These are phyloP conservation scores for Calonectria pseudoreteaudii DNA, from an alignment of 2,329 filamentous ascomycete genomes.

Conservation along the genomic window DNA sequence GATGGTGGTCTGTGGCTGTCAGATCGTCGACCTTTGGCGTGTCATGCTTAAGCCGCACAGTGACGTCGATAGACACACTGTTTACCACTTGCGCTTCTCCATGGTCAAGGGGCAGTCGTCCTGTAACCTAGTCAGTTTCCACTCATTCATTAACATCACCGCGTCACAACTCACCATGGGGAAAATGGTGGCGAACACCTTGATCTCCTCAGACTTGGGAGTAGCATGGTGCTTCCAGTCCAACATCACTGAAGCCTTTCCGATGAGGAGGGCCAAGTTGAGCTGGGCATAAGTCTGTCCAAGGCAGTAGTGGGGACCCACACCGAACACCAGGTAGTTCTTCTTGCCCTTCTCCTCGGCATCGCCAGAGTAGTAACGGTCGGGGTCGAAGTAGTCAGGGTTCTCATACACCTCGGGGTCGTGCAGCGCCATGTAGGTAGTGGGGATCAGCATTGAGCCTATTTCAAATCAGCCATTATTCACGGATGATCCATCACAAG, in stretches of 20 bases:
- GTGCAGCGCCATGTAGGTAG: conserved; percentile 89
- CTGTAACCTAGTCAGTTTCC: conserved; percentile 57
- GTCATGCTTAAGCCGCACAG: conserved; percentile 20
- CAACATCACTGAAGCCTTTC: conserved; percentile 87
- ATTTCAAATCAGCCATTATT: conserved; percentile 31
- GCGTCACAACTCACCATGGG: conserved; percentile 76
- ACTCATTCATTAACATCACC: neutral
- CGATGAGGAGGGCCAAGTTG: conserved; percentile 89
- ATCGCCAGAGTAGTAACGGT: conserved; percentile 90
- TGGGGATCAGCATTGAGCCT: conserved; percentile 94
- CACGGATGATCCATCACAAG: neutral
- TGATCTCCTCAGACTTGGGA: conserved; percentile 88
- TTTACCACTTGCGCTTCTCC: conserved; percentile 63
- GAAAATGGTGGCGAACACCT: conserved; percentile 98
- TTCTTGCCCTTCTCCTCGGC: conserved; percentile 88
- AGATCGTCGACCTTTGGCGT: conserved; percentile 8
- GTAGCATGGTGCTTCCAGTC: conserved; percentile 94
- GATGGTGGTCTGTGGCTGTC: conserved; percentile 1
- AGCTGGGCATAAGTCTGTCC: conserved; percentile 92
- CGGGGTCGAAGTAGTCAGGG: conserved; percentile 89
- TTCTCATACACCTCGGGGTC: conserved; percentile 93
- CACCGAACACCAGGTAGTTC: conserved; percentile 97
- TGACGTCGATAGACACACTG: conserved; percentile 15
- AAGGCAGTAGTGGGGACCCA: conserved; percentile 95
- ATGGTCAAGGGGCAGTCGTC: conserved; percentile 88